Conservation (phyloP, 441 rosid genomes). For the Aquilaria agallochum region DNA sequence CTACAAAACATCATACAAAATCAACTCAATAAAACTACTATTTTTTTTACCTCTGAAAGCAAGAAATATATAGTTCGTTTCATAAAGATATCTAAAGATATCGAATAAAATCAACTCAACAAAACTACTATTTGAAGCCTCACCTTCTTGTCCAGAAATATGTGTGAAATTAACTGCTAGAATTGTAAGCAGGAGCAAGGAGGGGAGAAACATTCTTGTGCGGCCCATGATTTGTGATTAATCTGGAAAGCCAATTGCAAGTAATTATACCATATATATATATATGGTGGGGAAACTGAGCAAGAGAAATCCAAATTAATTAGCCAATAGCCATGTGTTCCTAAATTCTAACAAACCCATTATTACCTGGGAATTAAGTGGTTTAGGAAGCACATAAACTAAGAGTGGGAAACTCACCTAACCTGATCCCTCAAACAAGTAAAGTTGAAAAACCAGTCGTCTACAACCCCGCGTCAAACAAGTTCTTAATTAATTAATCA, state of each 20-base stretch:
- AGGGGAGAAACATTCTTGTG: slow-evolving; percentile 6
- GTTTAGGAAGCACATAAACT: not conserved
- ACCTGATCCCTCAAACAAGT: slow-evolving; percentile 20
- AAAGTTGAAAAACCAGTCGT: slow-evolving; percentile 1
- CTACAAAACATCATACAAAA: slow-evolving; percentile 17
- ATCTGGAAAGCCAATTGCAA: slow-evolving; percentile 28
- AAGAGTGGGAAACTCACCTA: not conserved
- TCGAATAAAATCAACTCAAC: no score
- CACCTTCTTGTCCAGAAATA: slow-evolving; percentile 24
- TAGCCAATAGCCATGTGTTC: not conserved
- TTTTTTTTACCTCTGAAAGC: no score
- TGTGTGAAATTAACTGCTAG: slow-evolving; percentile 13
- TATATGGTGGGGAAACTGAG: slow-evolving; percentile 10
- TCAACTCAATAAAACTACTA: no score
- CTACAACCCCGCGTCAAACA: slow-evolving; percentile 9
- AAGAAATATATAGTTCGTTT: no score
- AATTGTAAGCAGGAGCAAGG: slow-evolving; percentile 16
- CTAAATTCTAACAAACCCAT: slow-evolving; percentile 11
- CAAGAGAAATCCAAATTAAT: not conserved
- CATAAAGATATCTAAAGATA: no score
- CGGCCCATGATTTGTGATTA: slow-evolving; percentile 22
- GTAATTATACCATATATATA: not conserved
- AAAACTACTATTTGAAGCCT: not conserved
- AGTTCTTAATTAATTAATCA: not conserved
- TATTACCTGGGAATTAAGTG: not conserved